These are phyloP conservation scores for Entomortierella chlamydospora DNA, from an alignment of 192 early-diverging fungal genomes.

Conservation along the genomic window DNA sequence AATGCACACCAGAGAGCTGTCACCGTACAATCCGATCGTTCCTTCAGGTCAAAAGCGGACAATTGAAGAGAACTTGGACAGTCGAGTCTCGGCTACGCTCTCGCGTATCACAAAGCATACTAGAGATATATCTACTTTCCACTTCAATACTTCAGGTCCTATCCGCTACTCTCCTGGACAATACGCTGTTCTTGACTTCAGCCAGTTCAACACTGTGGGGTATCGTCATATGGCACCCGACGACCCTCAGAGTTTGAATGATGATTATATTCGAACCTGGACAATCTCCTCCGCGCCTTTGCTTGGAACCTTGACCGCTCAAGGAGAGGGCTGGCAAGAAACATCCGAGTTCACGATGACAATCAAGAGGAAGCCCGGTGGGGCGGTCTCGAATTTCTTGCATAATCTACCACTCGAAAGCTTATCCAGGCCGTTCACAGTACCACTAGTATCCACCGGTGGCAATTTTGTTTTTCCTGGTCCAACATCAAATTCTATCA, in stretches of 20 bases:
- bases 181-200: constrained; percentile 45
- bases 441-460: constrained; percentile 26
- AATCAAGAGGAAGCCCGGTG: constrained; percentile 40
- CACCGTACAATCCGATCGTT: constrained; percentile 35
- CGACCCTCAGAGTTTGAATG: constrained; percentile 41
- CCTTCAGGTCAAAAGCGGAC: constrained; percentile 1
- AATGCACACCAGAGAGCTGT: constrained; percentile 31
- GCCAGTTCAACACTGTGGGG: constrained; percentile 21
- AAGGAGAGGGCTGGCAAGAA: constrained; percentile 1
- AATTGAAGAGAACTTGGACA: not conserved
- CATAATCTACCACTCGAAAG: not conserved
- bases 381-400: constrained; percentile 25
- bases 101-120: constrained; percentile 20
- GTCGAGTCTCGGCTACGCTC: constrained; percentile 4
- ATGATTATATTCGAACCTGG: constrained; percentile 51
- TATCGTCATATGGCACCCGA: constrained; percentile 42
- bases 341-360: constrained; percentile 19
- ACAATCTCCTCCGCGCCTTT: constrained; percentile 34
- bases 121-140: constrained; percentile 17
- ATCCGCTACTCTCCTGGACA: constrained; percentile 32
- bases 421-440: not conserved
- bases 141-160: constrained; percentile 6
- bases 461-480: constrained; percentile 27
- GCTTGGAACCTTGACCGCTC: not conserved
- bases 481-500: not conserved